phyloP scores from a whole-genome alignment of 352 stramenopile species.

The Phytophthora hibernalis region DNA sequence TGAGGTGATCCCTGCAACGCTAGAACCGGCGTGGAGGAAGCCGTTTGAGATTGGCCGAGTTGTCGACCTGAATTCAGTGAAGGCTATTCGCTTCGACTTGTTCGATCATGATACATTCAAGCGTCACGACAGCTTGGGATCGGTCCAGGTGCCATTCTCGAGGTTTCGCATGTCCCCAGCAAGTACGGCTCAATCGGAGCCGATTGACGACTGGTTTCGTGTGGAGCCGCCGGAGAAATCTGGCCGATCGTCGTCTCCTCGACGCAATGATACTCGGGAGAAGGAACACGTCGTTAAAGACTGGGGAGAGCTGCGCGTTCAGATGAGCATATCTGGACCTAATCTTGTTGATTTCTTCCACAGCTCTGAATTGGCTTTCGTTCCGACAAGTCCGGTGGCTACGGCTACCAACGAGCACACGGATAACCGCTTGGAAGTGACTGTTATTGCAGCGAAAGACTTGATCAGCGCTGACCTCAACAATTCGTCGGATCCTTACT shows the following conservation, averaged over 20 bases:
- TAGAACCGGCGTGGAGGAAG: constrained; percentile 66
- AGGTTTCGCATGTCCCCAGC: constrained; percentile 73
- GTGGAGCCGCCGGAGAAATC: constrained; percentile 51
- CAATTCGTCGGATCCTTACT: constrained; percentile 69
- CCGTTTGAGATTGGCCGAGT: constrained; percentile 54
- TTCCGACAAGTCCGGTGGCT: constrained; percentile 50
- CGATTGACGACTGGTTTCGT: constrained; percentile 73
- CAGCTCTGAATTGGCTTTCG: constrained; percentile 43
- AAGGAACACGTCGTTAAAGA: constrained; percentile 53
- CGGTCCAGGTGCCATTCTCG: constrained; percentile 62
- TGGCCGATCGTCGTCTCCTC: constrained; percentile 30
- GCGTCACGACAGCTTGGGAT: constrained; percentile 61
- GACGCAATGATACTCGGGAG: constrained; percentile 35
- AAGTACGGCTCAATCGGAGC: constrained; percentile 61
- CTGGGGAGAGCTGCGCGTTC: constrained; percentile 66
- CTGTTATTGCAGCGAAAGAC: constrained; percentile 53
- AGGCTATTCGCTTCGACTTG: constrained; percentile 69
- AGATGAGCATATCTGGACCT: constrained; percentile 69
- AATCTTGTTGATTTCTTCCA: constrained; percentile 79
- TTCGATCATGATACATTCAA: constrained; percentile 66
- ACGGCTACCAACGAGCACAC: constrained; percentile 60
- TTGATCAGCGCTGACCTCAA: constrained; percentile 70
- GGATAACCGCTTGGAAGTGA: constrained; percentile 76
- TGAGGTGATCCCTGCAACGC: constrained; percentile 51
- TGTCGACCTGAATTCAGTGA: constrained; percentile 60